A percentile compares a stretch with the other conserved stretches of the same genome.
phyloP scores from a whole-genome alignment of 495 filamentous ascomycete species.

The Echria macrotheca region DNA sequence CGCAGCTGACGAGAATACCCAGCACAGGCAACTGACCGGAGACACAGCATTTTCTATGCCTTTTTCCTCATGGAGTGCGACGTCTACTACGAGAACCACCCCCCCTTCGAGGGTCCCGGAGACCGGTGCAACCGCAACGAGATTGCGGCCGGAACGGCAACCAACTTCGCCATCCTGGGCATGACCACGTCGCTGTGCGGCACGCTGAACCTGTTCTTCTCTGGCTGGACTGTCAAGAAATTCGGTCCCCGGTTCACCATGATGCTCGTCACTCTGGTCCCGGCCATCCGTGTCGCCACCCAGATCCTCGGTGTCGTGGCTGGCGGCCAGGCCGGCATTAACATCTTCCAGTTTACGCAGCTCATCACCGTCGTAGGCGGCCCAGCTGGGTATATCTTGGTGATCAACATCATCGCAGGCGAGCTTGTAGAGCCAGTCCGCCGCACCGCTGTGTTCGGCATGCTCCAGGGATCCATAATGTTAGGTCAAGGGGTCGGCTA shows the following conservation, averaged over 20 bases:
- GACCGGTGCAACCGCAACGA: slow-evolving; percentile 43
- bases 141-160: slow-evolving; percentile 52
- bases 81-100: slow-evolving; percentile 45
- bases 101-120: slow-evolving; percentile 28
- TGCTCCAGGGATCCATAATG: slow-evolving; percentile 50
- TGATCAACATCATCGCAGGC: slow-evolving; percentile 49
- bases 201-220: slow-evolving; percentile 52
- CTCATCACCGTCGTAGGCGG: slow-evolving; percentile 53
- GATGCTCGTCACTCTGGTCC: slow-evolving; percentile 44
- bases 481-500: slow-evolving; percentile 50
- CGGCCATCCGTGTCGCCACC: slow-evolving; percentile 46
- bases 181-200: slow-evolving; percentile 46
- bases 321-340: slow-evolving; percentile 46
- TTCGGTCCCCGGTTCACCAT: slow-evolving; percentile 49
- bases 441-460: slow-evolving; percentile 48
- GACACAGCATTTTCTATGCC: slow-evolving; percentile 48
- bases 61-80: slow-evolving; percentile 57
- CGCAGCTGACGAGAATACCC: not conserved
- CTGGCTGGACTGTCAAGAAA: slow-evolving; percentile 52
- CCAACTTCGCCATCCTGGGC: slow-evolving; percentile 46
- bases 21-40: not conserved
- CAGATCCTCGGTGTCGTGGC: slow-evolving; percentile 50
- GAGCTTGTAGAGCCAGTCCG: slow-evolving; percentile 45
- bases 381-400: slow-evolving; percentile 51
- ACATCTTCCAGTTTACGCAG: slow-evolving; percentile 52